These are phyloP conservation scores for Serendipita vermifera DNA, from an alignment of 768 basidiomycete genomes.

Conservation along the genomic window DNA sequence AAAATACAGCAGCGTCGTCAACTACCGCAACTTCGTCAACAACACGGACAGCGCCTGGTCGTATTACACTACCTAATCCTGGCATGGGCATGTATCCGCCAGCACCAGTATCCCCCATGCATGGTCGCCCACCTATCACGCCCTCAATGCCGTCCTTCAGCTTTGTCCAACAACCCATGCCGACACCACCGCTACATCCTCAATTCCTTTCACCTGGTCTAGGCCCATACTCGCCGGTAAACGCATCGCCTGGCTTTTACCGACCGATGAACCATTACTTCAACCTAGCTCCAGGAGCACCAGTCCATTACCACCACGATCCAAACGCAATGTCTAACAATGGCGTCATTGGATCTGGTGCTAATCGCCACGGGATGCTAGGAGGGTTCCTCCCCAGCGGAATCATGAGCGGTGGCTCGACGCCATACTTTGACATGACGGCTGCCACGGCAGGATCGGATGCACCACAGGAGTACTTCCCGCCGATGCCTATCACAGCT, in stretches of 20 bases:
- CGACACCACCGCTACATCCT: slow-evolving; percentile 30
- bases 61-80: not conserved
- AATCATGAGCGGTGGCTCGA: not conserved
- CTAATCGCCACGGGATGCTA: not conserved
- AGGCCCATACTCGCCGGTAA: slow-evolving; percentile 17
- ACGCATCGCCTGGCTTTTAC: slow-evolving; percentile 4
- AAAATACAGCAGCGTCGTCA: too few species aligned
- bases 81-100: not conserved
- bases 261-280: slow-evolving; percentile 29
- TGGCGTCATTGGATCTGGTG: not conserved
- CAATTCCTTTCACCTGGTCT: slow-evolving; percentile 27
- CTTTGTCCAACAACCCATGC: slow-evolving; percentile 45
- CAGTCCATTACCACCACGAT: slow-evolving; percentile 26
- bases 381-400: not conserved
- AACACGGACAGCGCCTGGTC: slow-evolving; percentile 1
- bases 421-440: not conserved
- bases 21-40: too few species aligned
- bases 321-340: not conserved
- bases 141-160: slow-evolving; percentile 94
- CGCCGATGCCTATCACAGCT: slow-evolving; percentile 21
- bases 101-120: slow-evolving; percentile 16
- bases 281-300: slow-evolving; percentile 53
- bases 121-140: slow-evolving; percentile 84
- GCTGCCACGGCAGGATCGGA: not conserved
- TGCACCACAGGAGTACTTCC: slow-evolving; percentile 28